Conservation (phyloP, 768 basidiomycete genomes). For the Coprinopsis marcescibilis region DNA sequence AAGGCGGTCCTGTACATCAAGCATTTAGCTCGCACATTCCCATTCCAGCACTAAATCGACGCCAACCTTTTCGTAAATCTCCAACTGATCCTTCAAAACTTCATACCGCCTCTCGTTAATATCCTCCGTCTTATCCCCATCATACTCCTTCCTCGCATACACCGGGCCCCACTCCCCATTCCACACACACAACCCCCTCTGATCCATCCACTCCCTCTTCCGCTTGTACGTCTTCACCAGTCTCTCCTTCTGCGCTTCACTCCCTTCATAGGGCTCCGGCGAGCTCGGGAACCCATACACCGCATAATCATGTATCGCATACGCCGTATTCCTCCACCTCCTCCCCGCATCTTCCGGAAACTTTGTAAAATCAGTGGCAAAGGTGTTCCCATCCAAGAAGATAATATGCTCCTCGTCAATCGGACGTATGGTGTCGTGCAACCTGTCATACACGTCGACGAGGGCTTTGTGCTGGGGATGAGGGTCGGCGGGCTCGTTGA, state of each 20-base stretch:
- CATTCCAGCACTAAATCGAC: neutral
- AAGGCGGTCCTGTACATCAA: slow-evolving; percentile 40
- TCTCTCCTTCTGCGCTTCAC: slow-evolving; percentile 43
- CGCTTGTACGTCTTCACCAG: slow-evolving; percentile 54
- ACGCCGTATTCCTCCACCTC: slow-evolving; percentile 65
- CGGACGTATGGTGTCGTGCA: slow-evolving; percentile 62
- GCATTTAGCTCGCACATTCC: neutral
- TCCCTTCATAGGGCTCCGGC: slow-evolving; percentile 53
- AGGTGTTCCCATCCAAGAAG: slow-evolving; percentile 82
- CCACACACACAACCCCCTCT: slow-evolving; percentile 61
- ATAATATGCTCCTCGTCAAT: slow-evolving; percentile 67
- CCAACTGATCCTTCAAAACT: slow-evolving; percentile 68
- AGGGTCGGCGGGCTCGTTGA: slow-evolving; percentile 78
- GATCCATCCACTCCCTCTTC: slow-evolving; percentile 74
- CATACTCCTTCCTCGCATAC: slow-evolving; percentile 58
- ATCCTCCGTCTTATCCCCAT: slow-evolving; percentile 55
- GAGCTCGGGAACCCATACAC: slow-evolving; percentile 64
- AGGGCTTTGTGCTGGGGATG: slow-evolving; percentile 47
- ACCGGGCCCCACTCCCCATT: slow-evolving; percentile 86
- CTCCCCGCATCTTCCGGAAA: slow-evolving; percentile 54
- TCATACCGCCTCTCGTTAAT: slow-evolving; percentile 62
- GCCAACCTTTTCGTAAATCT: slow-evolving; percentile 58
- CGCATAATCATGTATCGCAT: slow-evolving; percentile 75
- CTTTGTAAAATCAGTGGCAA: slow-evolving; percentile 69
- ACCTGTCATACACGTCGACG: slow-evolving; percentile 58